Evolutionary conservation across 139 green algal genomes (phyloP).

Genomic region (Astrephomene gubernaculifera): DNA sequence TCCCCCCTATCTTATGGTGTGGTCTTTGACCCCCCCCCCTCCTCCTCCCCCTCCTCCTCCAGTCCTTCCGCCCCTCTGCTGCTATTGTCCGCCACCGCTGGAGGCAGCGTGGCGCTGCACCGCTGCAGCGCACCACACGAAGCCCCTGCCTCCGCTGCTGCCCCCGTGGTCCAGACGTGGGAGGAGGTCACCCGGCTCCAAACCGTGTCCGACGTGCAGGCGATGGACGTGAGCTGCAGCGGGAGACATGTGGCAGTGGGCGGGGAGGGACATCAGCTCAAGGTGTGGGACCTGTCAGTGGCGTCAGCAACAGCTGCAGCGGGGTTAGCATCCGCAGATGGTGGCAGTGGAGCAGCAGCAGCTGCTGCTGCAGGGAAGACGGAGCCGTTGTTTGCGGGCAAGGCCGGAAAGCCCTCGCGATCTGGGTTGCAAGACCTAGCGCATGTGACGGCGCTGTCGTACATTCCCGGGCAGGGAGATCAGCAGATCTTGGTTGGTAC

Average conservation of each 20-base stretch:
- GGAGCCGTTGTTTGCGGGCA: conserved; percentile 49
- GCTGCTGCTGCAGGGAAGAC: neutral
- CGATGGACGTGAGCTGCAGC: conserved; percentile 36
- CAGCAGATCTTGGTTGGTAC: conserved; percentile 45
- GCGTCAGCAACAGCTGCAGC: neutral
- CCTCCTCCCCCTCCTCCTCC: neutral
- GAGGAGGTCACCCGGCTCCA: conserved; percentile 8
- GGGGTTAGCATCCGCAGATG: neutral
- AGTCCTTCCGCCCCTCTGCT: neutral
- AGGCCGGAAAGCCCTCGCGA: conserved; percentile 55
- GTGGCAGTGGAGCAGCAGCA: neutral
- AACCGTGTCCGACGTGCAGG: conserved; percentile 20
- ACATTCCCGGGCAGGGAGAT: conserved; percentile 35
- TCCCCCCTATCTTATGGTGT: neutral
- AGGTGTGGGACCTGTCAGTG: conserved; percentile 63
- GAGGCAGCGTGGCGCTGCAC: conserved; percentile 17
- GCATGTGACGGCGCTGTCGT: conserved; percentile 53
- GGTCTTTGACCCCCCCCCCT: neutral
- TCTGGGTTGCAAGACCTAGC: conserved; percentile 56
- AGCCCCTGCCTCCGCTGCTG: neutral
- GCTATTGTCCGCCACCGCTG: neutral
- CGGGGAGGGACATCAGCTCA: conserved; percentile 53
- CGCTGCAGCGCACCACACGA: neutral
- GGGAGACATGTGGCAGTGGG: conserved; percentile 41
- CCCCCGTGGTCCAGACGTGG: conserved; percentile 10